A percentile compares a stretch with the other conserved stretches of the same genome.
These are phyloP conservation scores for Flaveria ramosissima DNA, from an alignment of 129 eudicot species.

Conservation along the genomic window DNA sequence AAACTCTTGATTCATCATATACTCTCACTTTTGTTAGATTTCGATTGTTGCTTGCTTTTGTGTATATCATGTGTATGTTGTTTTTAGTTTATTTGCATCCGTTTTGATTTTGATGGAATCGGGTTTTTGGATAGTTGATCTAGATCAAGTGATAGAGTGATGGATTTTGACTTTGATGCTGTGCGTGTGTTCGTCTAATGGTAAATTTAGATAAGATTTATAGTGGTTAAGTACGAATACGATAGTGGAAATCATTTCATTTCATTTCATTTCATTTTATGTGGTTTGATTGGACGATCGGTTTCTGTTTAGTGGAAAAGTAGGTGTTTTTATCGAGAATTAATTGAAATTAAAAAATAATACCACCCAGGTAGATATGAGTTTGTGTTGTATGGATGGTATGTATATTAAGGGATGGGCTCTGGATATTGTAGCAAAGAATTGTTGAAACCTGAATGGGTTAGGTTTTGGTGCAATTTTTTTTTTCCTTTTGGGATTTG, in stretches of 20 bases:
- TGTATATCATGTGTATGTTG: not conserved
- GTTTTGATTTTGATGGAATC: not conserved
- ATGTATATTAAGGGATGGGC: too few species aligned
- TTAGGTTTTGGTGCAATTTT: too few species aligned
- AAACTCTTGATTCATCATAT: not conserved
- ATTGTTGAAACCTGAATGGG: too few species aligned
- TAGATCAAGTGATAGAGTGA: not conserved
- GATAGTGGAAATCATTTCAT: slow-evolving; percentile 12
- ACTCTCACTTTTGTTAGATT: not conserved
- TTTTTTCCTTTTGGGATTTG: not conserved
- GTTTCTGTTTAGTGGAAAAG: slow-evolving; percentile 5
- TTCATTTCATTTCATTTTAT: slow-evolving; percentile 14
- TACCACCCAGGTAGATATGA: too few species aligned
- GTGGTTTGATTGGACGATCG: not conserved
- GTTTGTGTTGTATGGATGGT: too few species aligned
- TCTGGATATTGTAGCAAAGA: too few species aligned
- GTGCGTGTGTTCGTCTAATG: slow-evolving; percentile 7
- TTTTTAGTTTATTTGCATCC: not conserved
- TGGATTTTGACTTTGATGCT: slow-evolving; percentile 8
- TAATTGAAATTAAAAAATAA: too few species aligned
- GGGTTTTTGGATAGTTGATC: not conserved
- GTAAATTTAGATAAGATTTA: too few species aligned
- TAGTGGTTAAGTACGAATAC: not conserved
- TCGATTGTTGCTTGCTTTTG: not conserved
- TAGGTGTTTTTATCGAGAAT: not conserved